Evolutionary conservation across 2,329 filamentous ascomycete species (phyloP).

Genomic region (Amylocarpus encephaloides): DNA sequence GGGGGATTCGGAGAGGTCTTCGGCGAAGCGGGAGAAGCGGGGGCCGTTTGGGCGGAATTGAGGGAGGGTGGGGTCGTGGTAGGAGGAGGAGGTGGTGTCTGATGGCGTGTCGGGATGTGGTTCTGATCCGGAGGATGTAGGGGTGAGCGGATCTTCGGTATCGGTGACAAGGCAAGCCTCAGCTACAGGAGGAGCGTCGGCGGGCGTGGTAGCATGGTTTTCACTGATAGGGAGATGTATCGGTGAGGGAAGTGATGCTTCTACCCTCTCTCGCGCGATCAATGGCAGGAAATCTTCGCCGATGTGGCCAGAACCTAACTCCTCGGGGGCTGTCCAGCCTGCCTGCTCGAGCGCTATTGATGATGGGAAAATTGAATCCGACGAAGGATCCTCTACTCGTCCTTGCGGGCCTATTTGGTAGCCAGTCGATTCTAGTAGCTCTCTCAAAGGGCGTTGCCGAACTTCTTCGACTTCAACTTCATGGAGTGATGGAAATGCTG

Average conservation of each 20-base stretch:
- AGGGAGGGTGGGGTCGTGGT: slow-evolving; percentile 56
- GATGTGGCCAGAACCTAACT: no score
- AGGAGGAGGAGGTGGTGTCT: slow-evolving; percentile 5
- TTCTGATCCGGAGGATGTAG: slow-evolving; percentile 1
- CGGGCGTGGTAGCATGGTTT: not conserved
- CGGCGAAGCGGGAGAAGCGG: slow-evolving; percentile 9
- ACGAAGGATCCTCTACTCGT: not conserved
- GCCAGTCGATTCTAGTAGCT: slow-evolving; percentile 25
- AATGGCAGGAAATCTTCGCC: no score
- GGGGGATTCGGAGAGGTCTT: slow-evolving; percentile 4
- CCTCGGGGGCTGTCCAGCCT: not conserved
- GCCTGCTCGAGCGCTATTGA: not conserved
- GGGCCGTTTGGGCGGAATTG: slow-evolving; percentile 53
- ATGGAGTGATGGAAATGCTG: slow-evolving; percentile 16
- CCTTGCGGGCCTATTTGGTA: slow-evolving; percentile 15
- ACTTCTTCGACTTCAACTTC: slow-evolving; percentile 28
- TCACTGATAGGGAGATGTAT: no score
- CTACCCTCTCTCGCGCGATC: no score
- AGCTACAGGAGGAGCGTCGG: not conserved
- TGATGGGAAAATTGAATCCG: not conserved
- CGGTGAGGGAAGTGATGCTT: no score
- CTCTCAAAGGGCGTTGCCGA: slow-evolving; percentile 23
- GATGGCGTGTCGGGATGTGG: slow-evolving; percentile 12
- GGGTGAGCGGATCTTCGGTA: not conserved
- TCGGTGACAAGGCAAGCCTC: not conserved